A percentile compares a stretch with the other conserved stretches of the same genome.
Conservation (phyloP, 2,329 filamentous ascomycete genomes). For the Didymella glomerata region DNA sequence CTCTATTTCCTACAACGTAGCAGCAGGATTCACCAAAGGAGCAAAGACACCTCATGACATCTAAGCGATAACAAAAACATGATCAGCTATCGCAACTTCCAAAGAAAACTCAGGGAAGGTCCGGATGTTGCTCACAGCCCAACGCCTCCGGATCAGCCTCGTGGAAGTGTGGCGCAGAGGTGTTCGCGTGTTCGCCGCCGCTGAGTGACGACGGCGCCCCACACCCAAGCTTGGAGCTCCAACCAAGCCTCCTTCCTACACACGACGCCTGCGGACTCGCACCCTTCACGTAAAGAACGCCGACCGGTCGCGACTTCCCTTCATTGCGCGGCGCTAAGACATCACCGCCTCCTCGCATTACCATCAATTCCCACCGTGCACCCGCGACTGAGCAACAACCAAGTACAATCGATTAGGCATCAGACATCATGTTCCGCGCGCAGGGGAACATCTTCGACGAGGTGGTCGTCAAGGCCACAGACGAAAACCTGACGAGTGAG, state of each 20-base stretch:
- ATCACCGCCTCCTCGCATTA: background rate
- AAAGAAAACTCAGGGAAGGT: too few relatives aligned
- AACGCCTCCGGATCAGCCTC: background rate
- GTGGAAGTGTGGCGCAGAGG: conserved; percentile 26
- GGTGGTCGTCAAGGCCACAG: conserved; percentile 82
- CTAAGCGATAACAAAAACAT: too few relatives aligned
- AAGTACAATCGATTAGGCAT: conserved; percentile 9
- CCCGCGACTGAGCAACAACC: background rate
- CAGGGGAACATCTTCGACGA: conserved; percentile 75
- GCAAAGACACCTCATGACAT: too few relatives aligned
- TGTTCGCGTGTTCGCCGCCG: conserved; percentile 21
- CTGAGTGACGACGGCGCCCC: conserved; percentile 10
- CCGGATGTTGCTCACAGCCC: background rate
- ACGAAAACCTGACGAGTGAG: conserved; percentile 93
- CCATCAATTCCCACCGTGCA: background rate
- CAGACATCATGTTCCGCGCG: conserved; percentile 56
- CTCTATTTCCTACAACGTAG: too few relatives aligned
- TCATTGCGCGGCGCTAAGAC: background rate
- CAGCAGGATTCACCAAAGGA: too few relatives aligned
- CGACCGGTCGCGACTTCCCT: background rate
- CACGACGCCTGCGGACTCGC: conserved; percentile 27
- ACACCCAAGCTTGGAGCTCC: conserved; percentile 24
- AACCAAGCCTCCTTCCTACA: conserved; percentile 26
- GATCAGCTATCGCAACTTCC: too few relatives aligned
- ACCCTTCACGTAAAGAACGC: conserved; percentile 12